A percentile compares a stretch with the other conserved stretches of the same genome.
phyloP scores from a whole-genome alignment of 2,329 filamentous ascomycete species.

The Ampelomyces quisqualis region DNA sequence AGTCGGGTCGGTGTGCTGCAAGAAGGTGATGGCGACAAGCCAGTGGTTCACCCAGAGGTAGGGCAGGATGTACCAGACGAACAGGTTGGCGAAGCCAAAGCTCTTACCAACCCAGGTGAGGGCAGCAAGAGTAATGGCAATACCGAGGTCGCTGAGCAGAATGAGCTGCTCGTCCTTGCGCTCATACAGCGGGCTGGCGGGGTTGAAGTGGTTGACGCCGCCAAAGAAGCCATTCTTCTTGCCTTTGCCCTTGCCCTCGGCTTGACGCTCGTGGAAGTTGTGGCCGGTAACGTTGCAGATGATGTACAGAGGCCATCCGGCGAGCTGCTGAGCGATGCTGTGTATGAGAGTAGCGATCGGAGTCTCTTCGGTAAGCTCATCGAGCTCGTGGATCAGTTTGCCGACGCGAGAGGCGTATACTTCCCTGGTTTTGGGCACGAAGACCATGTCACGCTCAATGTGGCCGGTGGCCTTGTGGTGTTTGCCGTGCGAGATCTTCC shows the following conservation, averaged over 20 bases:
- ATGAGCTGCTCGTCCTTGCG: conserved; percentile 87
- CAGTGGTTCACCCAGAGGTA: conserved; percentile 99
- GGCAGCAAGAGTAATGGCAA: conserved; percentile 58
- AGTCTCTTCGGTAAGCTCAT: conserved; percentile 91
- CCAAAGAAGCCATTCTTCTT: conserved; percentile 79
- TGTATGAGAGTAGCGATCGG: conserved; percentile 75
- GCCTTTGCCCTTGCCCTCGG: conserved; percentile 88
- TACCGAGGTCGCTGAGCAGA: conserved; percentile 79
- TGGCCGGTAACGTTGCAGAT: conserved; percentile 92
- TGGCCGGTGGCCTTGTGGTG: conserved; percentile 99
- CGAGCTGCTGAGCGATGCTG: conserved; percentile 80
- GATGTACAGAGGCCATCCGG: conserved; percentile 93
- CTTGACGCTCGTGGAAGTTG: conserved; percentile 87
- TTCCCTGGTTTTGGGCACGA: conserved; percentile 88
- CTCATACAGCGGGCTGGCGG: conserved; percentile 86
- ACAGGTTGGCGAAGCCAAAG: conserved; percentile 82
- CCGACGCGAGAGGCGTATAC: conserved; percentile 75
- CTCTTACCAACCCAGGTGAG: conserved; percentile 71
- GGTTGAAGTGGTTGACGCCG: conserved; percentile 95
- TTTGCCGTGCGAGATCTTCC: conserved; percentile 99
- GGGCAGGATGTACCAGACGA: conserved; percentile 92
- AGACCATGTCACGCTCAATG: conserved; percentile 98
- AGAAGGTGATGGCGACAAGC: conserved; percentile 96
- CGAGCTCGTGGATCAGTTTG: conserved; percentile 73
- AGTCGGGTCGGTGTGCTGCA: conserved; percentile 93